These are phyloP conservation scores for Lolium rigidum DNA, from an alignment of 176 grass and related monocot genomes.

Conservation along the genomic window DNA sequence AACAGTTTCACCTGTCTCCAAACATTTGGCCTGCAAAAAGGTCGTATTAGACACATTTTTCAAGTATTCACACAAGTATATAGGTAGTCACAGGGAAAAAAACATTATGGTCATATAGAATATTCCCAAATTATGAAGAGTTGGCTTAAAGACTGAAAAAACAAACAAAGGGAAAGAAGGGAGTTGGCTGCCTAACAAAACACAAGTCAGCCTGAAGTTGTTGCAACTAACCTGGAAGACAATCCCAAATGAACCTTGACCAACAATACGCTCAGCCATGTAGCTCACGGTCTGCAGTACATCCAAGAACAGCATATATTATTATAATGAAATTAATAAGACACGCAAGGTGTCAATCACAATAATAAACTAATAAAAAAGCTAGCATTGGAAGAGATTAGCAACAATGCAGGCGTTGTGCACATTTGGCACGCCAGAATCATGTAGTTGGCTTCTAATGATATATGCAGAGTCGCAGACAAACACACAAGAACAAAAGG, in stretches of 20 bases:
- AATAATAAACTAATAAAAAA: neutral
- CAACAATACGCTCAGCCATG: slow-evolving; percentile 76
- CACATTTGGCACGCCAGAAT: neutral
- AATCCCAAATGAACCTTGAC: slow-evolving; percentile 76
- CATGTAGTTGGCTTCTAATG: neutral
- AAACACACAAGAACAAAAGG: neutral
- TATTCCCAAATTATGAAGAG: neutral
- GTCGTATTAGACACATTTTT: neutral
- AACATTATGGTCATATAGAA: neutral
- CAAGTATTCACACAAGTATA: neutral
- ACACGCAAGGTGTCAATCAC: neutral
- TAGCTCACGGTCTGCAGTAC: slow-evolving; percentile 72
- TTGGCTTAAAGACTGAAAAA: neutral
- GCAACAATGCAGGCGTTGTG: neutral
- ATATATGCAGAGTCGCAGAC: neutral
- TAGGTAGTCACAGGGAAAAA: neutral
- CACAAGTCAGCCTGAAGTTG: neutral
- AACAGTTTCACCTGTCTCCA: slow-evolving; percentile 81
- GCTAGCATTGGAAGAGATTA: neutral
- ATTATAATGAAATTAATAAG: slow-evolving; percentile 2
- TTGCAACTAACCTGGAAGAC: slow-evolving; percentile 75
- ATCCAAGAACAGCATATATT: slow-evolving; percentile 21
- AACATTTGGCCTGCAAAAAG: slow-evolving; percentile 67
- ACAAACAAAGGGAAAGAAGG: neutral
- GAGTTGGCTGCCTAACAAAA: neutral